Base-by-base conservation (phyloP, 345 rosid species). In the Populus deltoides region DNA sequence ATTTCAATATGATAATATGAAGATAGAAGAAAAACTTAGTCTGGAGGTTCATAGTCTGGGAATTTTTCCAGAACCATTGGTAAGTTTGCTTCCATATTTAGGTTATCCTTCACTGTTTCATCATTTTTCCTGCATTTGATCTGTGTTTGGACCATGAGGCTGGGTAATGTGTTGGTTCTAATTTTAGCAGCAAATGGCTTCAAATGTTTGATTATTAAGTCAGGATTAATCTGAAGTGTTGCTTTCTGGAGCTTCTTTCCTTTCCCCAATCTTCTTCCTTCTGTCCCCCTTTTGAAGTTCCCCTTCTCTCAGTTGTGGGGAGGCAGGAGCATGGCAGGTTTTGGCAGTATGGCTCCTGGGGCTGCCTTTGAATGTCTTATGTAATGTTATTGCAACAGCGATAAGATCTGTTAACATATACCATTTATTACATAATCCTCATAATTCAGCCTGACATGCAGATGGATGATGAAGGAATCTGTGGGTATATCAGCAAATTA, bases 31-130 rank as follows among this genome's bases (percentile, higher is more conserved):
- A 78, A 96, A 87, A 86, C 88, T 96, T 77, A 80, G 76, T 79
- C 68, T 92, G 90, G 99, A 96, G 83, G 80, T 92, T 79, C 90
- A 90, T 71, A 93, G 95, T 82, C 81, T 96, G 80, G 97, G 97
- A 71, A 91, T 92, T 81, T 91, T 88, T 85, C 88, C 90, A 81
- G 97, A 92, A 70, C 86, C 87, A 74, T 55, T 78, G 95, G 99
- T 96, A 88, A n/a, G 90, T 80, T 67, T 66, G 67, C 61, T 75
- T 80, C 77, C 35, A 68, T 33, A 47, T 16, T 33, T 36, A 25
- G 33, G 62, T 24, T 43, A 33, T 31, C 10, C 73, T 67, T 62
- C 43, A 45, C 74, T 57, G 53, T 61, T 45, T 62, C 80, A 29
- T 57, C 7, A 15, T 35, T 29, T 24, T 74, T 74, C 33, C 68